Conservation (phyloP, 371 early-diverging fungal genomes). For the Mucor sp. region DNA sequence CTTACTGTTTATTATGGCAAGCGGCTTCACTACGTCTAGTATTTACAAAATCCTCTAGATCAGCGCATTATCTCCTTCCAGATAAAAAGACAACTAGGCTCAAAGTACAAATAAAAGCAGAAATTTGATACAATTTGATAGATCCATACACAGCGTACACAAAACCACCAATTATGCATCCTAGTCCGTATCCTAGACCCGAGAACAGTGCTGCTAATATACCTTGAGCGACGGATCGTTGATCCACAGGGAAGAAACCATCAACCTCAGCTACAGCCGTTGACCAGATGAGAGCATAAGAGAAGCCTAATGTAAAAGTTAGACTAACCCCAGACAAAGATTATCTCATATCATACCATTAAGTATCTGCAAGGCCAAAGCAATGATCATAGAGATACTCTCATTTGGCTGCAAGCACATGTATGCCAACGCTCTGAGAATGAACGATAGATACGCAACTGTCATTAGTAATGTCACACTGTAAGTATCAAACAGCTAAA, state of each 20-base stretch:
- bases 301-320: constrained; percentile 6
- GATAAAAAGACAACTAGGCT: constrained; percentile 33
- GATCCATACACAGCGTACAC: constrained; percentile 28
- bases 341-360: constrained; percentile 22
- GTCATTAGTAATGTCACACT: constrained; percentile 30
- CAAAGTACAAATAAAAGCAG: constrained; percentile 17
- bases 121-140: constrained; percentile 25
- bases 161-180: constrained; percentile 37
- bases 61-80: constrained; percentile 9
- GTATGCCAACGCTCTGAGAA: constrained; percentile 32
- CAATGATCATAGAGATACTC: constrained; percentile 22
- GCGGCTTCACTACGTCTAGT: too few species aligned
- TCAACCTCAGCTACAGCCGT: constrained; percentile 45
- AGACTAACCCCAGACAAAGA: background rate
- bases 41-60: too few species aligned
- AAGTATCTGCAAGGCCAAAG: constrained; percentile 31
- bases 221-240: constrained; percentile 43
- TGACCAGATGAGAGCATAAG: constrained; percentile 37
- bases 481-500: constrained; percentile 31
- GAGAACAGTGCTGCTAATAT: constrained; percentile 38
- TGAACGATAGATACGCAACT: constrained; percentile 27
- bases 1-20: too few species aligned
- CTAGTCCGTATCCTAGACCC: constrained; percentile 40
- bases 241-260: constrained; percentile 39
- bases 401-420: constrained; percentile 26